These are phyloP conservation scores for Periglandula ipomoeae DNA, from an alignment of 2,329 filamentous ascomycete genomes.

Conservation along the genomic window DNA sequence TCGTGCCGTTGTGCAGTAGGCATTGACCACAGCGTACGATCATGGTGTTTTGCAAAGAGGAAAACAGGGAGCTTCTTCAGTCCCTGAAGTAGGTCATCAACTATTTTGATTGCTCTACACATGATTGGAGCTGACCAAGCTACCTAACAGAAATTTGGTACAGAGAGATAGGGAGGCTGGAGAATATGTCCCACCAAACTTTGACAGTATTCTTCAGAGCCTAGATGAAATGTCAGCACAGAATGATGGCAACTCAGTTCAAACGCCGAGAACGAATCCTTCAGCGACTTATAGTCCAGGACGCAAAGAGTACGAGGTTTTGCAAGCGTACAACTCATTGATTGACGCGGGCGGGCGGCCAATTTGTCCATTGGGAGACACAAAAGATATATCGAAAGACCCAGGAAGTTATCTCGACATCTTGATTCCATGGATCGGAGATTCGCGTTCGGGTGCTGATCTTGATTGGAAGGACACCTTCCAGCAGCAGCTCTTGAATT, in stretches of 20 bases:
- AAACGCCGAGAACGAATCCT: not conserved
- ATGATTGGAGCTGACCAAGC: not conserved
- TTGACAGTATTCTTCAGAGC: conserved; percentile 5
- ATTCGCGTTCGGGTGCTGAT: not conserved
- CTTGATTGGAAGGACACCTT: conserved; percentile 7
- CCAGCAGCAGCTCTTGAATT: conserved; percentile 5
- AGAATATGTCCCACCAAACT: conserved; percentile 3
- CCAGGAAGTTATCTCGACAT: not conserved
- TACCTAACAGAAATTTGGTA: not conserved
- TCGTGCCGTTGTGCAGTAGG: not conserved
- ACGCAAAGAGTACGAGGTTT: conserved; percentile 7
- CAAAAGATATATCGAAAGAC: conserved; percentile 1
- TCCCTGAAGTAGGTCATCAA: conserved; percentile 5
- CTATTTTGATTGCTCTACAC: not conserved
- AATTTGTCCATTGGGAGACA: conserved; percentile 3
- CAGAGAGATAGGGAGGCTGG: conserved; percentile 6
- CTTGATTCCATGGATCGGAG: conserved; percentile 1
- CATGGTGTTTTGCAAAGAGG: conserved; percentile 7
- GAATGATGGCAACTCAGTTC: not conserved
- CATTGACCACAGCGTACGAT: not conserved
- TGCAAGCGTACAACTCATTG: conserved; percentile 5
- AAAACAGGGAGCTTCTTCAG: conserved; percentile 4
- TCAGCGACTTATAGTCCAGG: conserved; percentile 1
- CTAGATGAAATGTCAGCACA: conserved; percentile 8
- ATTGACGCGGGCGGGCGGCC: conserved; percentile 4